Base-by-base conservation (phyloP, 805 yeast genomes). In the Maudiozyma barnettii region DNA sequence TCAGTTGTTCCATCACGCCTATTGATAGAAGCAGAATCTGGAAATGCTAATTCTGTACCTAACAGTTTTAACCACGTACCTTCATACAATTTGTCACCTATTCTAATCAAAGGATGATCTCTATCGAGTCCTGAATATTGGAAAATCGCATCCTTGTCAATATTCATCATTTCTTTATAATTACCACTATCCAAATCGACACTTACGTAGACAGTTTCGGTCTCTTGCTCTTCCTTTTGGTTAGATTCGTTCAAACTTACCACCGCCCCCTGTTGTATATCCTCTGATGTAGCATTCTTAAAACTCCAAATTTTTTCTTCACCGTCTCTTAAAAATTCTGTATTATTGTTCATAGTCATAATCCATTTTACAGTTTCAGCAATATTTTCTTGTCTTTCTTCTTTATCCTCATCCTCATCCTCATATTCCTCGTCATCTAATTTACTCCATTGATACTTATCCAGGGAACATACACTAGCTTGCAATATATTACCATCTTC, bases 231-330 rank as follows among this genome's bases (percentile, higher is more conserved):
- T 4, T 33, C 46, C 19, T 13, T 22, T 22, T 29, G 8, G 18
- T n/a, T 23, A 52, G 80, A 84, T 3, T 93, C 83, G 7, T 37
- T 37, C 5, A 12, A 4, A 9, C 18, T 16, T n/a, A 6, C 13
- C 5, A n/a, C 13, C 7, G 16, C 36, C 7, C 13, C 96, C 95
- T 23, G 26, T 23, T 23, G 3, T 96, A 95, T 23, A 5, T 8
- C 26, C 8, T 23, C 26, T 67, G 86, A 95, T 54, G 77, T 81
- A n/a, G 78, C 79, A 45, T 69, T 72, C 57, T 76, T 78, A 69
- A 89, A 91, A 56, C 82, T 79, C 97, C 97, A 90, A 60, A 86
- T 82, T 95, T 88, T 87, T 63, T 89, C 96, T 57, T 90, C 93
- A 7, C 98, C 98, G 6, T 73, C 65, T 6, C 76, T 63, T 51